A percentile compares a stretch with the other conserved stretches of the same genome.
These are phyloP conservation scores for Sergeia podlipaevii DNA, from an alignment of 208 protist genomes.

Conservation along the genomic window DNA sequence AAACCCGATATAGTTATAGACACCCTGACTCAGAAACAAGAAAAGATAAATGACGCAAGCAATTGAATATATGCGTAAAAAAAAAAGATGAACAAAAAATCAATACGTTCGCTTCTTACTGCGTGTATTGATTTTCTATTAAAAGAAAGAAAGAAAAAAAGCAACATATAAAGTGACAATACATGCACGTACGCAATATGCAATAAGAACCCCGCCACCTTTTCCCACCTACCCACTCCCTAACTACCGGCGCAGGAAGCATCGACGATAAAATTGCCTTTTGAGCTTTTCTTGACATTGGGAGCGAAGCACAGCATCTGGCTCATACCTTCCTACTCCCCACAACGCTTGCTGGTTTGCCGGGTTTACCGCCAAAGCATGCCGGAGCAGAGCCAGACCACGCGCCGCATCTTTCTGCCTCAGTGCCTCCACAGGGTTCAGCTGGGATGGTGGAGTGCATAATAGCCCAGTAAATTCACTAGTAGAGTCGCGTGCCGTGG, in stretches of 20 bases:
- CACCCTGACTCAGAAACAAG: too few species aligned
- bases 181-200: too few species aligned
- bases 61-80: too few species aligned
- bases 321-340: slow-evolving; percentile 20
- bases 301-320: slow-evolving; percentile 11
- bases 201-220: too few species aligned
- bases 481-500: not conserved
- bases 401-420: slow-evolving; percentile 1
- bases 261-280: too few species aligned
- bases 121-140: not conserved
- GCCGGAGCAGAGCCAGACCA: slow-evolving; percentile 26
- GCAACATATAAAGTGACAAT: not conserved
- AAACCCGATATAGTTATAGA: too few species aligned
- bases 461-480: slow-evolving; percentile 13
- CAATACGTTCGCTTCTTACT: not conserved
- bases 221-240: too few species aligned
- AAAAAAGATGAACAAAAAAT: too few species aligned
- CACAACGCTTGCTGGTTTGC: slow-evolving; percentile 47
- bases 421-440: not conserved
- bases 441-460: not conserved
- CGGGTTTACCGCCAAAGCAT: slow-evolving; percentile 29
- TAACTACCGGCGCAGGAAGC: too few species aligned
- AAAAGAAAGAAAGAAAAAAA: slow-evolving; percentile 12
- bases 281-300: too few species aligned
- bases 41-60: too few species aligned